Conservation (phyloP, 352 stramenopile genomes). For the Pythium myriotylum region DNA sequence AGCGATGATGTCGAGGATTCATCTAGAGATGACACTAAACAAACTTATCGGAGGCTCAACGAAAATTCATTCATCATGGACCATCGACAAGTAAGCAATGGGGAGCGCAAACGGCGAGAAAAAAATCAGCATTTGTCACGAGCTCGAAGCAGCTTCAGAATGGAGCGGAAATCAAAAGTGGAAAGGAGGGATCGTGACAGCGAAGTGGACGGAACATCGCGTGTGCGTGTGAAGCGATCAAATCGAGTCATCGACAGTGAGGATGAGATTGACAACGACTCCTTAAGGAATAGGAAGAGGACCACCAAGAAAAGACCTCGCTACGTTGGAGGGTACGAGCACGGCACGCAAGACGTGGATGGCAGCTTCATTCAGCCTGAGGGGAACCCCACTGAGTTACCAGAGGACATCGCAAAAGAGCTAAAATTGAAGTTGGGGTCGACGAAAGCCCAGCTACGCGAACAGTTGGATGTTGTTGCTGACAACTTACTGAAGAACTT, state of each 20-base stretch:
- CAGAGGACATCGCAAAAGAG: constrained; percentile 71
- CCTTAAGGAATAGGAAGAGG: not conserved
- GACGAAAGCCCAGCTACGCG: constrained; percentile 36
- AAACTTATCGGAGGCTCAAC: constrained; percentile 8
- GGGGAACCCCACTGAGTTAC: constrained; percentile 70
- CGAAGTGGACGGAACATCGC: not conserved
- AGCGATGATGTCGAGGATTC: constrained; percentile 4
- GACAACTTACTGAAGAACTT: constrained; percentile 48
- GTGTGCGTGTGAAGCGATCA: constrained; percentile 27
- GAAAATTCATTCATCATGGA: constrained; percentile 27
- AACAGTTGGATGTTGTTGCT: constrained; percentile 37
- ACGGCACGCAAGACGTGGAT: constrained; percentile 57
- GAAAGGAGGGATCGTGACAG: too few relatives aligned
- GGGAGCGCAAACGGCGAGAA: not conserved
- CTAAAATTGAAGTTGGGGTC: constrained; percentile 57
- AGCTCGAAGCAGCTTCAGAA: not conserved
- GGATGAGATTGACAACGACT: constrained; percentile 26
- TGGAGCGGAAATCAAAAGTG: not conserved
- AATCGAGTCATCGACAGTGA: constrained; percentile 46
- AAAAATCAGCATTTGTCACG: not conserved
- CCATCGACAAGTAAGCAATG: not conserved
- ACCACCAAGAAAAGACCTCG: constrained; percentile 29
- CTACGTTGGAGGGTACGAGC: constrained; percentile 78
- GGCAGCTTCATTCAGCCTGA: constrained; percentile 85
- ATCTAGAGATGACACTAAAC: not conserved